A percentile compares a stretch with the other conserved stretches of the same genome.
These are phyloP conservation scores for Cenchrus americanus DNA, from an alignment of 176 grass and related monocot species.

Conservation along the genomic window DNA sequence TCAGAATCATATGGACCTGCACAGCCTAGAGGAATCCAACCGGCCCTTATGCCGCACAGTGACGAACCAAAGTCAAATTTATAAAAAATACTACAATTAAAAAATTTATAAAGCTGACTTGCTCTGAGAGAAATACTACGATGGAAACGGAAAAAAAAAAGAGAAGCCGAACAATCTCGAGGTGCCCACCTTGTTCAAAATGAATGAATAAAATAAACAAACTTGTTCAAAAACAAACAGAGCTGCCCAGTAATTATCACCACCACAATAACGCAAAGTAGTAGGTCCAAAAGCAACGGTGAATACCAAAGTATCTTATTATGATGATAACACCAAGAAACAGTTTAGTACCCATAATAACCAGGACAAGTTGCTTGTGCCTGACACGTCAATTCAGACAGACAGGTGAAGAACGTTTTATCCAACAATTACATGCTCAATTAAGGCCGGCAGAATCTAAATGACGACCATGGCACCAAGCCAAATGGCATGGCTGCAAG, in stretches of 20 bases:
- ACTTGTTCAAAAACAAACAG: not conserved
- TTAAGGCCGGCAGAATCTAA: slow-evolving; percentile 18
- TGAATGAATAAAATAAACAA: not conserved
- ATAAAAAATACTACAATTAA: not conserved
- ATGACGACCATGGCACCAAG: not conserved
- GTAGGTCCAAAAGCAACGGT: not conserved
- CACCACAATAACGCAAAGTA: not conserved
- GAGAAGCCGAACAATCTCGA: no score
- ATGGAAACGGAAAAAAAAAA: no score
- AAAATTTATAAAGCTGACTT: no score
- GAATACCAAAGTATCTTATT: not conserved
- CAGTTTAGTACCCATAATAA: slow-evolving; percentile 6
- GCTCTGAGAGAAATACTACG: no score
- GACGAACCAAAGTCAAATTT: not conserved
- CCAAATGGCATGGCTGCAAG: slow-evolving; percentile 19
- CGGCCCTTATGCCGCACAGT: not conserved
- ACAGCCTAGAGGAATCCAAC: not conserved
- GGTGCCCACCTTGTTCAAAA: not conserved
- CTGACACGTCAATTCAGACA: not conserved
- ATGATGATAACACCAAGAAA: not conserved
- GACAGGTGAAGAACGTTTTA: not conserved
- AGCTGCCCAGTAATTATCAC: not conserved
- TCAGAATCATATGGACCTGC: not conserved
- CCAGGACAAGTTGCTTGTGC: not conserved
- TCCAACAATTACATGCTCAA: slow-evolving; percentile 24